Conservation (phyloP, 352 stramenopile species). For the Pythium aristosporum region DNA sequence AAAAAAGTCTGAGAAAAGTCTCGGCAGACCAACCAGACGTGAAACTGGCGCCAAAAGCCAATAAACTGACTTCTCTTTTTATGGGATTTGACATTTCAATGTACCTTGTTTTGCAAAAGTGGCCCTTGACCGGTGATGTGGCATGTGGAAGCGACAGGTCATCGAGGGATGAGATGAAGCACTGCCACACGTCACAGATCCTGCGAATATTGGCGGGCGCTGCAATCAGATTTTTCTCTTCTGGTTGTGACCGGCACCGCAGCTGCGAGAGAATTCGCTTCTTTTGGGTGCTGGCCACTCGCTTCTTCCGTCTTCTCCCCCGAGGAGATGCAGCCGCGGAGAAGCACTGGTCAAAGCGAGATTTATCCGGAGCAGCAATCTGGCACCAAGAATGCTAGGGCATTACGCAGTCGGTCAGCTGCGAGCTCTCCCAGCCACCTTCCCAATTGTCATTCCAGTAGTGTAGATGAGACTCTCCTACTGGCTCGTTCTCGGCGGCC, state of each 20-base stretch:
- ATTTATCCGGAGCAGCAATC: neutral
- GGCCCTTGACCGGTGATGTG: slow-evolving; percentile 15
- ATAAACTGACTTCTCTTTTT: neutral
- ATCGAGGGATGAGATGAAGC: slow-evolving; percentile 4
- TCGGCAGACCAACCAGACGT: neutral
- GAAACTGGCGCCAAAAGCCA: slow-evolving; percentile 19
- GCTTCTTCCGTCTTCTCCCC: neutral
- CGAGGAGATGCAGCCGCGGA: neutral
- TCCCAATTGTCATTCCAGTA: no score
- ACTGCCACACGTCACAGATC: slow-evolving; percentile 11
- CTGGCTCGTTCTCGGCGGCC: no score
- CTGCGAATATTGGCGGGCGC: slow-evolving; percentile 2
- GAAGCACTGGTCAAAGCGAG: neutral
- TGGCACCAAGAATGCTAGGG: no score
- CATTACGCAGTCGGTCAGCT: no score
- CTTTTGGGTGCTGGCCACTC: neutral
- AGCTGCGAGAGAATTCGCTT: slow-evolving; percentile 16
- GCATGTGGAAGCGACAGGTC: slow-evolving; percentile 8
- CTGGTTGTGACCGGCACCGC: slow-evolving; percentile 6
- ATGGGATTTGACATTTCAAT: neutral
- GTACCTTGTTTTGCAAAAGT: slow-evolving; percentile 13
- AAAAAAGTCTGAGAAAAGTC: slow-evolving; percentile 8
- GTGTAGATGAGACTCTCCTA: no score
- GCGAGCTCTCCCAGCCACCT: no score
- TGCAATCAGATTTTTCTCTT: slow-evolving; percentile 25